Percentiles rank a stretch among this genome's conserved stretches.
phyloP scores from a whole-genome alignment of 495 filamentous ascomycete species.

The Hypoxylon lienhwacheense region DNA sequence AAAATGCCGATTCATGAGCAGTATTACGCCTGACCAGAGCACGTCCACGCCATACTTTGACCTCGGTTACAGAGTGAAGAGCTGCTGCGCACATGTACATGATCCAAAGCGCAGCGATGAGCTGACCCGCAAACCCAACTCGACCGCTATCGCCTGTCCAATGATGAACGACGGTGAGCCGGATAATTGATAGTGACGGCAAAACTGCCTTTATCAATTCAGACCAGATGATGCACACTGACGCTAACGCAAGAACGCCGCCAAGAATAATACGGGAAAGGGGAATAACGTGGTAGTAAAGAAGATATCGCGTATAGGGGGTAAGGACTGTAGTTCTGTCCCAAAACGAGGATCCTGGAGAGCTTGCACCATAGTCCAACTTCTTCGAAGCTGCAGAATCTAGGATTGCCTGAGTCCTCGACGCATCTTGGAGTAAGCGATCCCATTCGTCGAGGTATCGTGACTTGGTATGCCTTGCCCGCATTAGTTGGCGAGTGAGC shows the following conservation, averaged over 20 bases:
- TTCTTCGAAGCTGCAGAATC: constrained; percentile 80
- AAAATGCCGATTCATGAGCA: constrained; percentile 86
- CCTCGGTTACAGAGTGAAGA: constrained; percentile 79
- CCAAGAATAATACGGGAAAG: constrained; percentile 62
- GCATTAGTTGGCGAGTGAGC: constrained; percentile 74
- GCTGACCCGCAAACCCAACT: constrained; percentile 80
- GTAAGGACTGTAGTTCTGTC: constrained; percentile 67
- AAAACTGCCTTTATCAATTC: constrained; percentile 79
- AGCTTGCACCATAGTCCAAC: constrained; percentile 68
- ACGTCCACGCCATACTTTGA: constrained; percentile 92
- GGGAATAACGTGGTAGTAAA: constrained; percentile 72
- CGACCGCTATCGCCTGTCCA: constrained; percentile 63
- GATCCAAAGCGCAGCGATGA: constrained; percentile 84
- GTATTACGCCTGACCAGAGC: constrained; percentile 89
- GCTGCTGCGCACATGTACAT: constrained; percentile 87
- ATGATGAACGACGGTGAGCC: constrained; percentile 81
- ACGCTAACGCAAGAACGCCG: constrained; percentile 68
- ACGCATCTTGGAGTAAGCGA: constrained; percentile 68
- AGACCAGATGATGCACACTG: constrained; percentile 84
- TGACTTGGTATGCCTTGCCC: constrained; percentile 78
- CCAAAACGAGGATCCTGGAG: constrained; percentile 56
- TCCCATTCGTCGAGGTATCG: constrained; percentile 88
- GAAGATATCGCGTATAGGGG: constrained; percentile 79
- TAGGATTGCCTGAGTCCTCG: constrained; percentile 76
- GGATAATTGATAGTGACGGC: constrained; percentile 77